Evolutionary conservation across 2,329 filamentous ascomycete genomes (phyloP), one percentile per base, ranked within the genome.

Genomic region (Aureobasidium sp.): DNA sequence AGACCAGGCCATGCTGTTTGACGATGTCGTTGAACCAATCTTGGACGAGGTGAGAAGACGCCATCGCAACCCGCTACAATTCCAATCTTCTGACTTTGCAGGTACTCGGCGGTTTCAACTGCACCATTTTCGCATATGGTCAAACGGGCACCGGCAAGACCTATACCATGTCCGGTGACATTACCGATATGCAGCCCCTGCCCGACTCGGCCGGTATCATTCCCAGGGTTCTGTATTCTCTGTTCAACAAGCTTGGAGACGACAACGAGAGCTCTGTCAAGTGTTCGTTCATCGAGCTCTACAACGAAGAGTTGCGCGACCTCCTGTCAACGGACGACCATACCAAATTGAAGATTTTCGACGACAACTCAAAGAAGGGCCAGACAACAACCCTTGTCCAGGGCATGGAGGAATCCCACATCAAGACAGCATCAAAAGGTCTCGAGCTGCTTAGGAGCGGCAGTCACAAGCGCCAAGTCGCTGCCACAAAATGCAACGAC

Each of bases 401-500:
- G 68, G 93, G 93, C 3, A 95, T 98, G 89, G 94, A 97, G 68
- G 93, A 98, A 70, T 86, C 86, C 6, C 88, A 95, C 67, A 95
- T 98, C 63, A 87, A 88, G 65, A 86, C 77, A 58, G 90, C 93
- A 0, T 78, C 80, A 11, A 86, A 90, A 47, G 93, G 93, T 56
- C 90, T 98, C 69, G 86, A 88, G 70, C 78, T 96, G 57, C 79
- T 98, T 40, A 88, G 93, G 62, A 79, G 85, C 58, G 94, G 93
- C 57, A 96, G 90, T 68, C 79, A 93, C 71, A 95, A 90, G 70
- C 86, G 93, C 45, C 93, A 98, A 70, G 93, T 98, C n/a, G 94
- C 93, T 5, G 90, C 94, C 3, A 98, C 93, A n/a, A 97, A 97
- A 70, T 98, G 93, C 79, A 98, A 98, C 68, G 93, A 98, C 63